Evolutionary conservation across 2,329 filamentous ascomycete genomes (phyloP).

Genomic region (Aspergillus jensenii): DNA sequence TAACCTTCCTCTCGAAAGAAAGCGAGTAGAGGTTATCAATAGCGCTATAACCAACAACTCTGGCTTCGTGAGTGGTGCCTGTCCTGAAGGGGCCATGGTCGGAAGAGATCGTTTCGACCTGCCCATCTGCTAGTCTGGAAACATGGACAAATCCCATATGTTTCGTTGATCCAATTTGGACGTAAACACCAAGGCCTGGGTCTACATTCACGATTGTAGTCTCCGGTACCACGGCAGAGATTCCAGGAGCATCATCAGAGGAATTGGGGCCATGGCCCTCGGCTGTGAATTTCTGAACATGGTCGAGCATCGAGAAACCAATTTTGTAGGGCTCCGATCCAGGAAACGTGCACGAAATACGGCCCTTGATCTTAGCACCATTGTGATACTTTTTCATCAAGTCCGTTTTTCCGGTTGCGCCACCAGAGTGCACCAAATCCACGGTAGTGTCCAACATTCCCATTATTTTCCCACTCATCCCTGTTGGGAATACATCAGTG

Average conservation of each 20-base stretch:
- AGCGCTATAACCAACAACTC: conserved; percentile 82
- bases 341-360: conserved; percentile 86
- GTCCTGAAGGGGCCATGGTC: conserved; percentile 74
- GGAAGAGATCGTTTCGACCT: conserved; percentile 78
- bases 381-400: conserved; percentile 77
- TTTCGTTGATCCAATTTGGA: conserved; percentile 66
- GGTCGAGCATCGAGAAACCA: conserved; percentile 84
- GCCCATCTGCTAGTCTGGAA: conserved; percentile 85
- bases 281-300: conserved; percentile 65
- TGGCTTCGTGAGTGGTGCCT: conserved; percentile 74
- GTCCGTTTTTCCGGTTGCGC: conserved; percentile 66
- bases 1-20: conserved; percentile 76
- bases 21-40: conserved; percentile 83
- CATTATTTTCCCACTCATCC: conserved; percentile 87
- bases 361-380: conserved; percentile 78
- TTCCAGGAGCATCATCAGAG: conserved; percentile 46
- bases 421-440: conserved; percentile 84
- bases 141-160: conserved; percentile 89
- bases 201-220: conserved; percentile 80
- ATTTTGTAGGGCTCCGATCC: conserved; percentile 76
- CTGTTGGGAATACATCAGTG: conserved; percentile 69
- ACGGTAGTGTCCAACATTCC: conserved; percentile 88
- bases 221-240: conserved; percentile 72
- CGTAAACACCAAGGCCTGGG: conserved; percentile 75
- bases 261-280: conserved; percentile 35